phyloP scores from a whole-genome alignment of 371 early-diverging fungal genomes.

The Haplosporangium sp. region DNA sequence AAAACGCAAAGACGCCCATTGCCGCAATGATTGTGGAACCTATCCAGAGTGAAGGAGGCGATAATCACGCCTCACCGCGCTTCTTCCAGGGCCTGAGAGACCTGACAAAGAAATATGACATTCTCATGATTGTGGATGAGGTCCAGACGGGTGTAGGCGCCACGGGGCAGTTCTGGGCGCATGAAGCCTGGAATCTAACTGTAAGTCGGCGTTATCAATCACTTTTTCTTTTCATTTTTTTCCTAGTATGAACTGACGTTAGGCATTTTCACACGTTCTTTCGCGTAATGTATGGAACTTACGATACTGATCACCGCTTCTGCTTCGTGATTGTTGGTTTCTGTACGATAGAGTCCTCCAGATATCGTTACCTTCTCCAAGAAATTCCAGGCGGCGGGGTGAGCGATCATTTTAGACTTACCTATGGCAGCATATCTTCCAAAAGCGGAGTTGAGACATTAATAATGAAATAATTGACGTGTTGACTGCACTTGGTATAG shows the following conservation, averaged over 20 bases:
- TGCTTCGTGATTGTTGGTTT: not conserved
- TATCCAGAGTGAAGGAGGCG: conserved; percentile 89
- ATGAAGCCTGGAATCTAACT: conserved; percentile 76
- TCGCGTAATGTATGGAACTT: too few species aligned
- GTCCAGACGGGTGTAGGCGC: conserved; percentile 90
- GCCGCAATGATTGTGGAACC: conserved; percentile 87
- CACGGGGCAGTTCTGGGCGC: conserved; percentile 86
- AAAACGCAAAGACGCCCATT: conserved; percentile 63
- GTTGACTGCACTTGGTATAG: conserved; percentile 1
- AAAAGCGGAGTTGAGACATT: not conserved
- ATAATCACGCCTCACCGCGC: conserved; percentile 74
- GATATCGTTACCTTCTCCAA: conserved; percentile 85
- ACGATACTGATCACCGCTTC: too few species aligned
- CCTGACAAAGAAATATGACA: conserved; percentile 70
- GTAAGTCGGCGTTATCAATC: conserved; percentile 15
- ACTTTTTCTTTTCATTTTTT: not conserved
- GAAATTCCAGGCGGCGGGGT: conserved; percentile 82
- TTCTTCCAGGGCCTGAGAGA: conserved; percentile 76
- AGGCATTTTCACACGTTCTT: too few species aligned
- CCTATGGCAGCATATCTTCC: too few species aligned
- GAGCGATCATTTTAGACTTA: not conserved
- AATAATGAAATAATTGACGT: not conserved
- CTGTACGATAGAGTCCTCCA: conserved; percentile 59
- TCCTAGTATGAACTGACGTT: too few species aligned
- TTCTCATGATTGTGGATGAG: conserved; percentile 86